Base-by-base conservation (phyloP, 345 rosid species). In the Limnanthes douglasii region DNA sequence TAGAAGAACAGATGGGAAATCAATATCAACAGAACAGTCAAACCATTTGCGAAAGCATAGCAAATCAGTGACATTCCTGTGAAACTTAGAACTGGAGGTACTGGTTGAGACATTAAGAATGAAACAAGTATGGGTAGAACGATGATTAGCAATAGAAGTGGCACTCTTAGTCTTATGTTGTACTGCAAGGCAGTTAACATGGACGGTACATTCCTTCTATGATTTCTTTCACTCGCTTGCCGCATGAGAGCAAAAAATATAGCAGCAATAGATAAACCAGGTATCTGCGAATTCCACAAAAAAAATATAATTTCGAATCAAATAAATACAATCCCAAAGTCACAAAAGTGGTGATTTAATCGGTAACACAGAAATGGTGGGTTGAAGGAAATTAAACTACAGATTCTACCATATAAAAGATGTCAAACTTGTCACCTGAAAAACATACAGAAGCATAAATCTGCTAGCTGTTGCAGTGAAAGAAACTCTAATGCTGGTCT, bases 241-340 rank as follows among this genome's bases (percentile, higher is more conserved):
- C 64, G 69, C 95, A 79, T 90, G 43, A 84, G 66, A 48, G 84
- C 76, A 24, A 68, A 90, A 50, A 84, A 64, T 55, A 77, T 34
- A 49, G 60, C 75, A 26, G 85, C 81, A 31, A 72, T 14, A 22
- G 67, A 59, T 43, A 66, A 61, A 39, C 73, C 75, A 60, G 56
- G 60, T 17, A 75, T 76, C 92, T 61, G 92, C 75, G 74, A 21
- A 19, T n/a, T n/a, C n/a, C n/a, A n/a, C n/a, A n/a, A n/a, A n/a
- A n/a, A n/a, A n/a, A n/a, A n/a, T n/a, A n/a, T n/a, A n/a, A n/a
- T n/a, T n/a, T n/a, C n/a, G n/a, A n/a, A n/a, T n/a, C n/a, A n/a
- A n/a, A n/a, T n/a, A n/a, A n/a, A n/a, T n/a, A n/a, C n/a, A n/a
- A n/a, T n/a, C n/a, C n/a, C n/a, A n/a, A n/a, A n/a, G n/a, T n/a